Evolutionary conservation across 805 yeast genomes (phyloP).

Genomic region (Lachancea quebecensis): DNA sequence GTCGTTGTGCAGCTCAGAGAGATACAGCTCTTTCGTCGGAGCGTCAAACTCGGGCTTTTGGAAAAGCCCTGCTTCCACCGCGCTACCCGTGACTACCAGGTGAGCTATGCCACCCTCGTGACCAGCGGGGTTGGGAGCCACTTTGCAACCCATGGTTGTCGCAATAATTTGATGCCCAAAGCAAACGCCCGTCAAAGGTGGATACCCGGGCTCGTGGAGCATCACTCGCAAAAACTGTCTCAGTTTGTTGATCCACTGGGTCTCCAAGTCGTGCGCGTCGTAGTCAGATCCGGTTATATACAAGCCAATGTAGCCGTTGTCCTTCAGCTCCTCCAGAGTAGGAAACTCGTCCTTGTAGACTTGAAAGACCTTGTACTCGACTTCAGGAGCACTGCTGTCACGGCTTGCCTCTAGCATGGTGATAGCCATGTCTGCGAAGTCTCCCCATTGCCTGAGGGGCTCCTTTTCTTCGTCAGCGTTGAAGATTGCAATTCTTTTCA

Average conservation of each 20-base stretch:
- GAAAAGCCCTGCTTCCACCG: conserved; percentile 18
- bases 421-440: conserved; percentile 23
- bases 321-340: conserved; percentile 10
- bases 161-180: conserved; percentile 83
- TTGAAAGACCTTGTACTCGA: conserved; percentile 18
- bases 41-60: background rate
- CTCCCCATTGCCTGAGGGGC: conserved; percentile 22
- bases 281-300: conserved; percentile 43
- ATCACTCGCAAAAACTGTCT: conserved; percentile 31
- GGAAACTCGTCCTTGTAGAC: conserved; percentile 23
- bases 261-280: conserved; percentile 37
- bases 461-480: conserved; percentile 21
- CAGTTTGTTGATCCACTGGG: conserved; percentile 37
- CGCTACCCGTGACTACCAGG: conserved; percentile 40
- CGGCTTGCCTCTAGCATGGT: conserved; percentile 14
- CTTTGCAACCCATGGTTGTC: conserved; percentile 55
- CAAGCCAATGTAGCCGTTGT: conserved; percentile 29
- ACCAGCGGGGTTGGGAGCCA: conserved; percentile 52
- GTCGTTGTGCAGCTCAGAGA: conserved; percentile 57
- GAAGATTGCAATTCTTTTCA: conserved; percentile 21
- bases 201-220: conserved; percentile 13
- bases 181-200: conserved; percentile 67
- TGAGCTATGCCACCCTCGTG: conserved; percentile 66
- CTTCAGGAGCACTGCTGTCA: conserved; percentile 6
- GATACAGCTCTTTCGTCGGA: conserved; percentile 15